These are phyloP conservation scores for Solanum chacoense DNA, from an alignment of 305 asterid species.

Conservation along the genomic window DNA sequence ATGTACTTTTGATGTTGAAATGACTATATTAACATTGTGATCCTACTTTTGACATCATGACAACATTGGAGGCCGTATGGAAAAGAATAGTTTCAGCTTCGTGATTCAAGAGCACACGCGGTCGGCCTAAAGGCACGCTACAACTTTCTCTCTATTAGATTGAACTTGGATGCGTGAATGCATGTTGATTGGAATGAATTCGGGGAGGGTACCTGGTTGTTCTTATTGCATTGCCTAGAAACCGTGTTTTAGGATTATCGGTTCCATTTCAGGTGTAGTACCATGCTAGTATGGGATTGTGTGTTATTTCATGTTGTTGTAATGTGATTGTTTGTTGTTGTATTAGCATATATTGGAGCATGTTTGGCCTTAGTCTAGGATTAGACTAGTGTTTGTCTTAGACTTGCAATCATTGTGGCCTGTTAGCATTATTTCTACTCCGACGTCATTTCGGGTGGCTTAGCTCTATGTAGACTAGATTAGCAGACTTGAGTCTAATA, in stretches of 20 bases:
- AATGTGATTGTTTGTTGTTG: not conserved
- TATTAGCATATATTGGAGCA: not conserved
- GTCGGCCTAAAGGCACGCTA: not conserved
- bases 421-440: not conserved
- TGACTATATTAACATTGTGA: not conserved
- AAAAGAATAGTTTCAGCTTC: not conserved
- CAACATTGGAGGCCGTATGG: not conserved
- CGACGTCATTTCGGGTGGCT: not conserved
- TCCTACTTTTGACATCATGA: not conserved
- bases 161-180: not conserved
- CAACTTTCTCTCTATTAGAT: not conserved
- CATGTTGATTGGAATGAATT: not conserved
- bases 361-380: not conserved
- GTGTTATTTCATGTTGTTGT: not conserved
- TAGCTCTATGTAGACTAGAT: not conserved
- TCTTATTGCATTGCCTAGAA: not conserved
- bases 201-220: not conserved
- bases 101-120: not conserved
- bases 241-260: not conserved
- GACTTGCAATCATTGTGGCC: not conserved
- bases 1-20: not conserved
- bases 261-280: not conserved
- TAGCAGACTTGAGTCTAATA: not conserved
- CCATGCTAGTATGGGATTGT: not conserved
- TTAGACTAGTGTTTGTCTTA: not conserved